A percentile compares a stretch with the other conserved stretches of the same genome.
Evolutionary conservation across 805 yeast species (phyloP).

Genomic region (Candida pseudoglaebosa): DNA sequence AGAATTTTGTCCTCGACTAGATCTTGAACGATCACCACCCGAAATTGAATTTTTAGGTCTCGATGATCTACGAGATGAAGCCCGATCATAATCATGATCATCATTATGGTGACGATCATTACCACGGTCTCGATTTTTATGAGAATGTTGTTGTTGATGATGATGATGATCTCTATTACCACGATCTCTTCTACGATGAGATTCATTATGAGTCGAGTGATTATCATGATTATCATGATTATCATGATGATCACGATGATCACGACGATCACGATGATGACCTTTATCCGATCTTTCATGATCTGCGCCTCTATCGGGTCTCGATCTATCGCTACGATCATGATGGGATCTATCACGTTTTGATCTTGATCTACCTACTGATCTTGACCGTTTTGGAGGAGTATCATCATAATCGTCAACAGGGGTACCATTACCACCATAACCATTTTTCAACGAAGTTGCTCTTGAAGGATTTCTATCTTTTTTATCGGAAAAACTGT

Average conservation of each 20-base stretch:
- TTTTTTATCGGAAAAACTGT: not conserved
- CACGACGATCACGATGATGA: not conserved
- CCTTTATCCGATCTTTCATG: not conserved
- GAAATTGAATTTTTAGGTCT: not conserved
- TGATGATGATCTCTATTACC: slow-evolving; percentile 3
- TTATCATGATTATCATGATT: not conserved
- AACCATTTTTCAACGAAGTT: not conserved
- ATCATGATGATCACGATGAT: not conserved
- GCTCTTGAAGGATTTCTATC: not conserved
- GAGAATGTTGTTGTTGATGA: no score
- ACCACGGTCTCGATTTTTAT: no score
- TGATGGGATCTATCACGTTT: not conserved
- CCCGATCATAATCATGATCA: not conserved
- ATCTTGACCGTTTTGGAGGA: slow-evolving; percentile 3
- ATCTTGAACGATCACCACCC: not conserved
- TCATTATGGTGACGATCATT: slow-evolving; percentile 2
- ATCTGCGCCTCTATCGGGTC: not conserved
- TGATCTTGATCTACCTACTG: slow-evolving; percentile 1
- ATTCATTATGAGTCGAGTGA: not conserved
- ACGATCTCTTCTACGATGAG: not conserved
- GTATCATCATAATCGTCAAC: slow-evolving; percentile 1
- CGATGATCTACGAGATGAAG: not conserved
- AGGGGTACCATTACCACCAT: no score
- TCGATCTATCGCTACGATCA: not conserved
- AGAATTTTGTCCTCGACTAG: not conserved